These are phyloP conservation scores for Ploettnerulaceae sp. DNA, from an alignment of 2,329 filamentous ascomycete genomes.

Conservation along the genomic window DNA sequence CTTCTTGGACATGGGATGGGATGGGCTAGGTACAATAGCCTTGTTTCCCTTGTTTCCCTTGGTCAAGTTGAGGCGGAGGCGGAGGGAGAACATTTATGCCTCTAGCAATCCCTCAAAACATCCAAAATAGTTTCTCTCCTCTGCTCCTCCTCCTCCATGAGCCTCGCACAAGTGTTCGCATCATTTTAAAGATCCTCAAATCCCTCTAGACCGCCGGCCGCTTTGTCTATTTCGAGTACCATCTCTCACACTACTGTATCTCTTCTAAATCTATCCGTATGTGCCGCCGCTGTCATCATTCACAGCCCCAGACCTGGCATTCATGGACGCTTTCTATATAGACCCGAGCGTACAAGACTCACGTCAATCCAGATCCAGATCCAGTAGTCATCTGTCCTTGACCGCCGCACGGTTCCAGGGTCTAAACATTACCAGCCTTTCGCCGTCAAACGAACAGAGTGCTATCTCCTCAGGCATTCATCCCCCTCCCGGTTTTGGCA, in stretches of 20 bases:
- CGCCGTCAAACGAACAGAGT: conserved; percentile 18
- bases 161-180: conserved; percentile 17
- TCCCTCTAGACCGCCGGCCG: conserved; percentile 13
- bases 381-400: conserved; percentile 31
- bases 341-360: conserved; percentile 31
- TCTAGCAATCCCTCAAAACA: conserved; percentile 27
- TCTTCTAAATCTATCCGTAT: conserved; percentile 26
- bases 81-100: conserved; percentile 28
- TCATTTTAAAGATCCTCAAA: conserved; percentile 25
- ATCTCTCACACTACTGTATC: conserved; percentile 7
- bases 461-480: conserved; percentile 18
- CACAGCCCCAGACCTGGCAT: conserved; percentile 27
- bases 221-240: conserved; percentile 27
- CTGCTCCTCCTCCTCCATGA: conserved; percentile 10
- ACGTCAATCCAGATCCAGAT: conserved; percentile 33
- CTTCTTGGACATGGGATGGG: conserved; percentile 9
- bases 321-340: conserved; percentile 34
- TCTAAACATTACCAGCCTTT: conserved; percentile 27
- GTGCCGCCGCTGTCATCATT: conserved; percentile 30
- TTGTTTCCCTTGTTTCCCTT: conserved; percentile 25
- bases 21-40: conserved; percentile 28
- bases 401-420: conserved; percentile 30
- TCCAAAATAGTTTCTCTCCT: conserved; percentile 31
- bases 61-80: conserved; percentile 29
- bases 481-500: conserved; percentile 12